Evolutionary conservation across 208 protist genomes (phyloP).

Genomic region (Crithidia acanthocephali): DNA sequence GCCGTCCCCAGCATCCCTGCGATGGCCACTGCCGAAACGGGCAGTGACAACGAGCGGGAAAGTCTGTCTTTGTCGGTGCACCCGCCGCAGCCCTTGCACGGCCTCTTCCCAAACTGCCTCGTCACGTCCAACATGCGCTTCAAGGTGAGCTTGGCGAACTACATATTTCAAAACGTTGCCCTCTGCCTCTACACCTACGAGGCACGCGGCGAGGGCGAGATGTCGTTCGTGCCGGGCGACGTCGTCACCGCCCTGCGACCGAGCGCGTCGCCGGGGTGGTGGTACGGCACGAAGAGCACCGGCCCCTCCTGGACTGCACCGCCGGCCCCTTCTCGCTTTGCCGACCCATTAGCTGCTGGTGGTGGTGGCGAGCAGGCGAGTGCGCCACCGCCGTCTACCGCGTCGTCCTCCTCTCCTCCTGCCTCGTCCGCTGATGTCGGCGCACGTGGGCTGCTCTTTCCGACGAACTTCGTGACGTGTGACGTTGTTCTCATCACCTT

Average conservation of each 20-base stretch:
- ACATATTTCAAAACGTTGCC: constrained; percentile 48
- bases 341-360: constrained; percentile 7
- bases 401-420: neutral
- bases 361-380: neutral
- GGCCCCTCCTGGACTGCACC: constrained; percentile 24
- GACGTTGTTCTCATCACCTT: constrained; percentile 69
- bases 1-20: constrained; percentile 19
- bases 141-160: constrained; percentile 17
- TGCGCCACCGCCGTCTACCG: neutral
- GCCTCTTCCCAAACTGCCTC: constrained; percentile 70
- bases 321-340: constrained; percentile 14
- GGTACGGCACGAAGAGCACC: constrained; percentile 60
- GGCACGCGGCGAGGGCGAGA: constrained; percentile 58
- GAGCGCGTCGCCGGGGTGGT: constrained; percentile 66
- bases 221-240: constrained; percentile 59
- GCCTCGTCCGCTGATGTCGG: neutral
- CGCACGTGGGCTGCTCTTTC: constrained; percentile 50
- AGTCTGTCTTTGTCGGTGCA: constrained; percentile 3
- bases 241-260: constrained; percentile 58
- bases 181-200: constrained; percentile 69
- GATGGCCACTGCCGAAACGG: constrained; percentile 7
- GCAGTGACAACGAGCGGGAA: constrained; percentile 16
- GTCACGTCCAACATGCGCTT: constrained; percentile 54
- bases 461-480: constrained; percentile 76
- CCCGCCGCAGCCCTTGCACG: constrained; percentile 7